phyloP scores from a whole-genome alignment of 169 alveolate genomes.

The Plasmodium gallinaceum region DNA sequence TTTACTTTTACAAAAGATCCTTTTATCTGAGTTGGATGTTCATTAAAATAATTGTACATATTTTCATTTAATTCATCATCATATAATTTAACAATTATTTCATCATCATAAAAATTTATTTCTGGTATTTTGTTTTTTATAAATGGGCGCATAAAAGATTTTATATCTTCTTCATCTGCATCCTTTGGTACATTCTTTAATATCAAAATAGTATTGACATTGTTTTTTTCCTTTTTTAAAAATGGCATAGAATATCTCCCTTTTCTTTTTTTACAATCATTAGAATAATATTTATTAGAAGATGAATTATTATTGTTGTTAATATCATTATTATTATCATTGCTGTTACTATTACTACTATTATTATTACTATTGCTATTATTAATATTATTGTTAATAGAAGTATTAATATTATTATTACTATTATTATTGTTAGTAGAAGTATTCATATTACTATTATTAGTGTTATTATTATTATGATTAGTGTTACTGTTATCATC shows the following conservation, averaged over 20 bases:
- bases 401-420: not conserved
- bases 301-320: not conserved
- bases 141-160: conserved; percentile 72
- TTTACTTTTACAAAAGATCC: conserved; percentile 51
- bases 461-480: not conserved
- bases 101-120: conserved; percentile 29
- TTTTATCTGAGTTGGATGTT: conserved; percentile 68
- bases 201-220: conserved; percentile 22
- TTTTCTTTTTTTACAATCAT: conserved; percentile 61
- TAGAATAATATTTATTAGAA: conserved; percentile 14
- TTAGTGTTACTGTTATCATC: not conserved
- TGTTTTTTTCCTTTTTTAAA: conserved; percentile 69
- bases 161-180: conserved; percentile 68
- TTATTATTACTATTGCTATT: not conserved
- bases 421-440: not conserved
- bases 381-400: not conserved
- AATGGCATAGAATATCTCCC: conserved; percentile 63
- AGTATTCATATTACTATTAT: not conserved
- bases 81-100: conserved; percentile 49
- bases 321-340: not conserved
- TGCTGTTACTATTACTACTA: not conserved
- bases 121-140: conserved; percentile 40
- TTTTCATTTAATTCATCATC: conserved; percentile 57
- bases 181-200: conserved; percentile 51
- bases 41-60: conserved; percentile 51